A percentile compares a stretch with the other conserved stretches of the same genome.
Evolutionary conservation across 1,139 yeast genomes (phyloP).

Genomic region (Lodderomyces margitis): DNA sequence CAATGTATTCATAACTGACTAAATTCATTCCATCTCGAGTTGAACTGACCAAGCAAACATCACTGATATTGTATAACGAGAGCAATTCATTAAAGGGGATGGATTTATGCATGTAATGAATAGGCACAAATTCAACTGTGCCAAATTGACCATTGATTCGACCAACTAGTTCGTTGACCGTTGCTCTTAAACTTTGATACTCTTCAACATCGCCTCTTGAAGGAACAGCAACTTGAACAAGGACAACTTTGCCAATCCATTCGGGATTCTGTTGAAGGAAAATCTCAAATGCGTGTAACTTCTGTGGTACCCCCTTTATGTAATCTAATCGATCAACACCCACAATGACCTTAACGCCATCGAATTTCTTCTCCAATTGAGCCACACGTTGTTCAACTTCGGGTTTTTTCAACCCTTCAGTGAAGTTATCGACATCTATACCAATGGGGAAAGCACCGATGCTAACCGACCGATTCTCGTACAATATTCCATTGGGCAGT

Average conservation of each 20-base stretch:
- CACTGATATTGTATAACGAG: slow-evolving; percentile 79
- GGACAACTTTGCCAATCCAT: slow-evolving; percentile 95
- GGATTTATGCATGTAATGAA: slow-evolving; percentile 92
- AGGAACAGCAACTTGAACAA: slow-evolving; percentile 97
- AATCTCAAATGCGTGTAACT: slow-evolving; percentile 91
- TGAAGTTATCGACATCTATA: slow-evolving; percentile 88
- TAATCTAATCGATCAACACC: slow-evolving; percentile 96
- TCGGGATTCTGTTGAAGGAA: slow-evolving; percentile 92
- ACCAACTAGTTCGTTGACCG: slow-evolving; percentile 94
- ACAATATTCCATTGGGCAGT: slow-evolving; percentile 87
- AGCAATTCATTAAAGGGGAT: slow-evolving; percentile 89
- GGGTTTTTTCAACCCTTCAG: slow-evolving; percentile 68
- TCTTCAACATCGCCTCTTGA: slow-evolving; percentile 98
- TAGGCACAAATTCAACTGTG: slow-evolving; percentile 95
- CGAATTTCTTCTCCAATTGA: slow-evolving; percentile 60
- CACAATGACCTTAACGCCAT: slow-evolving; percentile 77
- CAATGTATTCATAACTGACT: slow-evolving; percentile 93
- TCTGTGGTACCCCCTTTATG: slow-evolving; percentile 97
- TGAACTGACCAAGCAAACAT: slow-evolving; percentile 88
- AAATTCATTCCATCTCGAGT: slow-evolving; percentile 99
- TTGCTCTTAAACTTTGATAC: slow-evolving; percentile 88
- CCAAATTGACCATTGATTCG: slow-evolving; percentile 96
- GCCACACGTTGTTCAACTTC: slow-evolving; percentile 64
- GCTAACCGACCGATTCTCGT: slow-evolving; percentile 69
- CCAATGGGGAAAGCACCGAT: slow-evolving; percentile 99